Evolutionary conservation across 2,329 filamentous ascomycete genomes (phyloP).

Genomic region (Fusarium brevicatenulatum): DNA sequence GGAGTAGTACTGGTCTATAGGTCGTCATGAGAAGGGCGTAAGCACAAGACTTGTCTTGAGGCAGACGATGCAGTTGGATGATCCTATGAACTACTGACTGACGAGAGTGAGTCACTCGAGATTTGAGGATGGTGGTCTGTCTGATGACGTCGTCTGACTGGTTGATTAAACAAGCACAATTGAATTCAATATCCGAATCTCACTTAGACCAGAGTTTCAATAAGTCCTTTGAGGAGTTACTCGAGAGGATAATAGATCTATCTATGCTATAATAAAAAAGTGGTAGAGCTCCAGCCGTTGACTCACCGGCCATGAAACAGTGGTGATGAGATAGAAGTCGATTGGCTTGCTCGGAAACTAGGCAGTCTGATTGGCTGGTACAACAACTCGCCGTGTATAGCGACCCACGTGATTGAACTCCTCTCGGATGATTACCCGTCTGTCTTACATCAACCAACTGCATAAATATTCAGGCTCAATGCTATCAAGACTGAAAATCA

Average conservation of each 20-base stretch:
- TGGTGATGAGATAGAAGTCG: neutral
- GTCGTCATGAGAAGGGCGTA: neutral
- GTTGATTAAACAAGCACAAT: neutral
- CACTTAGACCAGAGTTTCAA: fast-evolving
- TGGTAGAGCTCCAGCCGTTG: neutral
- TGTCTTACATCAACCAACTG: slow-evolving; percentile 3
- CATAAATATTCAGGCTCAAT: slow-evolving; percentile 8
- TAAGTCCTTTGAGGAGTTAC: fast-evolving
- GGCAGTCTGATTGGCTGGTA: neutral
- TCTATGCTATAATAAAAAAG: too few species aligned
- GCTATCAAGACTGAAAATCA: neutral
- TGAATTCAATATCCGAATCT: neutral
- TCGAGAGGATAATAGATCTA: too few species aligned
- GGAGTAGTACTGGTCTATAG: neutral
- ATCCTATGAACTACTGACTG: neutral
- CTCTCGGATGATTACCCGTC: neutral
- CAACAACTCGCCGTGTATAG: too few species aligned
- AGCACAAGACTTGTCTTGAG: neutral
- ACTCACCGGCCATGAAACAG: neutral
- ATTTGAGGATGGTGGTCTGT: neutral
- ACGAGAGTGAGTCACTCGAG: neutral
- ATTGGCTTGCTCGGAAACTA: slow-evolving; percentile 16
- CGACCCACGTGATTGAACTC: neutral
- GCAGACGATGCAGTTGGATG: neutral
- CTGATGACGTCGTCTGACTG: neutral